phyloP scores from a whole-genome alignment of 2,329 filamentous ascomycete species.

The Xylaria sp. region DNA sequence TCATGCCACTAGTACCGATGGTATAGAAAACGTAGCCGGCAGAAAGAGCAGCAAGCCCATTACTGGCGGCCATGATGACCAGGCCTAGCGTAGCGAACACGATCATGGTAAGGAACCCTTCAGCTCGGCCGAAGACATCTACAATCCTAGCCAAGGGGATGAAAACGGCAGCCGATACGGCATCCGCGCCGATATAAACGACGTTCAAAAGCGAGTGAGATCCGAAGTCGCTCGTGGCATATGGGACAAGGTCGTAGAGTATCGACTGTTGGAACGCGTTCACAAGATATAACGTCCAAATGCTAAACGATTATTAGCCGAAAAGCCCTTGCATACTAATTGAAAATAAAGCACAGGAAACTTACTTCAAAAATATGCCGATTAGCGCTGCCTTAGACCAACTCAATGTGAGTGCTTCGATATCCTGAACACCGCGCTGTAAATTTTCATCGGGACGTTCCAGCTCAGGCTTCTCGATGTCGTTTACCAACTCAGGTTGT shows the following conservation, averaged over 20 bases:
- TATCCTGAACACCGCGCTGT: constrained; percentile 54
- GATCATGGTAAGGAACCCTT: constrained; percentile 64
- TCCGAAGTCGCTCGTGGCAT: constrained; percentile 55
- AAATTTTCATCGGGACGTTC: constrained; percentile 6
- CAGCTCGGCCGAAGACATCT: constrained; percentile 67
- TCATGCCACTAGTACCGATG: constrained; percentile 65
- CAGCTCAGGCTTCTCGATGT: constrained; percentile 22
- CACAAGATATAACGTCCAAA: constrained; percentile 57
- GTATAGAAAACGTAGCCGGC: constrained; percentile 65
- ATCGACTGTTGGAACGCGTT: constrained; percentile 55
- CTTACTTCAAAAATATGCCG: constrained; percentile 54
- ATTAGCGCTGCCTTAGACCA: constrained; percentile 54
- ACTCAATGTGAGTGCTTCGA: constrained; percentile 57
- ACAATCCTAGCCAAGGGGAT: constrained; percentile 69
- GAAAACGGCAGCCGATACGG: constrained; percentile 63
- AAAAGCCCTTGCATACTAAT: constrained; percentile 1
- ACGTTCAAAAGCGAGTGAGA: constrained; percentile 59
- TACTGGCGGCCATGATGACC: constrained; percentile 68
- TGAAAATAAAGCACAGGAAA: not conserved
- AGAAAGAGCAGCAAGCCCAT: constrained; percentile 51
- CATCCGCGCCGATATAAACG: constrained; percentile 58
- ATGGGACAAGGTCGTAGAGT: constrained; percentile 50
- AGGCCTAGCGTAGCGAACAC: constrained; percentile 57
- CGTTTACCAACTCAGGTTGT: constrained; percentile 4
- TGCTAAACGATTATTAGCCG: constrained; percentile 44